phyloP scores from a whole-genome alignment of 306 rosid species.

The Senna tora region DNA sequence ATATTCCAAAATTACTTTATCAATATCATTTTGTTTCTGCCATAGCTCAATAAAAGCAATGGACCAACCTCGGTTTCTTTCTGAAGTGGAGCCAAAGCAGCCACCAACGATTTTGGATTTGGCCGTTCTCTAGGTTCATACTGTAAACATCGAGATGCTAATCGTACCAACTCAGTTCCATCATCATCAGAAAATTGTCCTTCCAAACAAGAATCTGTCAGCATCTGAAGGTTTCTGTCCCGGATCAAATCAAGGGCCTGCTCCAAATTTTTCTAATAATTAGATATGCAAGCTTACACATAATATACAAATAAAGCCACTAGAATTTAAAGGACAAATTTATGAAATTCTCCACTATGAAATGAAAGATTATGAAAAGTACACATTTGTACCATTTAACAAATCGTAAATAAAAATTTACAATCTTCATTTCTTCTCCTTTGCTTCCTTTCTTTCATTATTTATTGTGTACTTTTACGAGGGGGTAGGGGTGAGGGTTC shows the following conservation, averaged over 20 bases:
- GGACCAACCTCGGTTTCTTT: conserved; percentile 59
- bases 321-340: conserved; percentile 14
- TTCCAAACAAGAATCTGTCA: conserved; percentile 64
- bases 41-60: not conserved
- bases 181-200: conserved; percentile 58
- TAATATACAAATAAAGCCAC: not conserved
- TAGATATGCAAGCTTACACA: conserved; percentile 21
- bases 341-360: not conserved
- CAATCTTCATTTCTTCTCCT: not conserved
- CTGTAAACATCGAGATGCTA: conserved; percentile 57
- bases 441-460: not conserved
- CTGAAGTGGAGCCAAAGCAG: conserved; percentile 60
- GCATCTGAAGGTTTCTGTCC: conserved; percentile 61
- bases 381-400: not conserved
- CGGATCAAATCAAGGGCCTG: conserved; percentile 66
- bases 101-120: conserved; percentile 54
- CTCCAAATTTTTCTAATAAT: not conserved
- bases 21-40: not conserved
- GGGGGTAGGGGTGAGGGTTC: not conserved
- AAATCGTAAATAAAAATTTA: not conserved
- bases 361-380: not conserved
- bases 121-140: conserved; percentile 65
- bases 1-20: not conserved
- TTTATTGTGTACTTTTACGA: not conserved
- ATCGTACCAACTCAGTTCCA: conserved; percentile 55